Evolutionary conservation across 768 basidiomycete genomes (phyloP).

Genomic region (Rhodotorula paludigena): DNA sequence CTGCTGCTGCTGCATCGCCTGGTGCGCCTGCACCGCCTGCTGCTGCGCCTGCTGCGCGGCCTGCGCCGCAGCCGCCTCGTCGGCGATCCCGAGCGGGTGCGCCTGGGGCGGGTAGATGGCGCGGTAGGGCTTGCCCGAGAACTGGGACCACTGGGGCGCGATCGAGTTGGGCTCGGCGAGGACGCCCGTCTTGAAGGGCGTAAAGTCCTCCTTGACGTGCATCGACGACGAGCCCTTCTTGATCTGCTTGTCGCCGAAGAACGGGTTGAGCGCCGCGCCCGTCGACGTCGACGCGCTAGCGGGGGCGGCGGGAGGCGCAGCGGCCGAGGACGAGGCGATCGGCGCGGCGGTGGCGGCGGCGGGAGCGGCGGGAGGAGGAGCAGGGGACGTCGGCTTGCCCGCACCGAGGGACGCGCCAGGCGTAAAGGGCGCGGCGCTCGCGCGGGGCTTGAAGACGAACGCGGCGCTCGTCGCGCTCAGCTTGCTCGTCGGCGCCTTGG

Average conservation of each 20-base stretch:
- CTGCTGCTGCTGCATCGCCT: slow-evolving; percentile 1
- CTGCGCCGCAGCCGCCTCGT: background rate
- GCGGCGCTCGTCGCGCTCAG: slow-evolving; percentile 77
- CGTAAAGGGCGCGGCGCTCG: slow-evolving; percentile 69
- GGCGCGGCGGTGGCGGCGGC: slow-evolving; percentile 57
- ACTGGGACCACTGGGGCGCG: slow-evolving; percentile 71
- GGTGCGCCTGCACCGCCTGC: background rate
- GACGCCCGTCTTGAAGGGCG: slow-evolving; percentile 77
- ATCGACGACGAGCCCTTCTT: slow-evolving; percentile 64
- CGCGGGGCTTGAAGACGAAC: slow-evolving; percentile 82
- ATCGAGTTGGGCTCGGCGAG: background rate
- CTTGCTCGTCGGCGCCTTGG: slow-evolving; percentile 48
- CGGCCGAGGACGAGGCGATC: slow-evolving; percentile 2
- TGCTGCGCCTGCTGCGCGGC: background rate
- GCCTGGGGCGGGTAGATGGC: slow-evolving; percentile 50
- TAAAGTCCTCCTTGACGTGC: slow-evolving; percentile 93
- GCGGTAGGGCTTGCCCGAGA: slow-evolving; percentile 78
- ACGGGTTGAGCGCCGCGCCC: slow-evolving; percentile 57
- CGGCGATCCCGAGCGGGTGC: background rate
- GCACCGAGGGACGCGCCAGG: slow-evolving; percentile 51
- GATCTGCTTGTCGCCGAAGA: slow-evolving; percentile 70
- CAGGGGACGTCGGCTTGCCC: slow-evolving; percentile 48
- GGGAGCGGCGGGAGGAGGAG: slow-evolving; percentile 47
- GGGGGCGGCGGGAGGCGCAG: too few relatives aligned
- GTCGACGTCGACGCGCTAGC: slow-evolving; percentile 45